Evolutionary conservation across 495 filamentous ascomycete genomes (phyloP).

Genomic region (Geoglossum glabrum): DNA sequence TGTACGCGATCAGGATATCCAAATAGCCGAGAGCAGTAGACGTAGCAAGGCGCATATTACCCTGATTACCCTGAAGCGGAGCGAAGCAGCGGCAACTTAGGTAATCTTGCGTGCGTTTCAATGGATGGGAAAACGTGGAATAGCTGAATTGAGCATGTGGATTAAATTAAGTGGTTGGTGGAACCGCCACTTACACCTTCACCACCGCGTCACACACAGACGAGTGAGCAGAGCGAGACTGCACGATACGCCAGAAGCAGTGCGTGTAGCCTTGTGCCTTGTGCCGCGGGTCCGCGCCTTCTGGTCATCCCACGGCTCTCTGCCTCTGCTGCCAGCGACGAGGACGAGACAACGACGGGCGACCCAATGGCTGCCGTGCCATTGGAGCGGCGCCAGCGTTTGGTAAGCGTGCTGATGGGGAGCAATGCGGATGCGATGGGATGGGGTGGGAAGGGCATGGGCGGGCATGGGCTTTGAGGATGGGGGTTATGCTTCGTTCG

Average conservation of each 20-base stretch:
- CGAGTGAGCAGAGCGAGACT: neutral
- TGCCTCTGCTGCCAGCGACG: neutral
- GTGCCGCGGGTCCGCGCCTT: neutral
- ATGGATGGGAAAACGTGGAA: neutral
- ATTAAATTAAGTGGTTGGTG: neutral
- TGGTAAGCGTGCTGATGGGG: neutral
- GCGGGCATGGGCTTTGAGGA: neutral
- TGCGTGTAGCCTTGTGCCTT: neutral
- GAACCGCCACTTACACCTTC: neutral
- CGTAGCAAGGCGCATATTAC: neutral
- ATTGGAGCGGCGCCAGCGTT: neutral
- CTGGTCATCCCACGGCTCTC: neutral
- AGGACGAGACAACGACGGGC: neutral
- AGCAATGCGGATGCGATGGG: neutral
- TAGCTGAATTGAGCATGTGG: neutral
- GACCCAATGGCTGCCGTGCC: neutral
- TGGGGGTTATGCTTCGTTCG: neutral
- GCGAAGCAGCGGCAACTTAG: neutral
- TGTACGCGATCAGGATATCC: neutral
- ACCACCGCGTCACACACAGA: neutral
- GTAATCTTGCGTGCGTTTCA: neutral
- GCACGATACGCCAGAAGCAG: constrained; percentile 1
- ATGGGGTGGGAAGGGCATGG: neutral
- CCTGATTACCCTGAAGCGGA: neutral
- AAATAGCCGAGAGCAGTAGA: neutral